phyloP scores from a whole-genome alignment of 2,329 filamentous ascomycete genomes.

The Scytalidium lignicola region DNA sequence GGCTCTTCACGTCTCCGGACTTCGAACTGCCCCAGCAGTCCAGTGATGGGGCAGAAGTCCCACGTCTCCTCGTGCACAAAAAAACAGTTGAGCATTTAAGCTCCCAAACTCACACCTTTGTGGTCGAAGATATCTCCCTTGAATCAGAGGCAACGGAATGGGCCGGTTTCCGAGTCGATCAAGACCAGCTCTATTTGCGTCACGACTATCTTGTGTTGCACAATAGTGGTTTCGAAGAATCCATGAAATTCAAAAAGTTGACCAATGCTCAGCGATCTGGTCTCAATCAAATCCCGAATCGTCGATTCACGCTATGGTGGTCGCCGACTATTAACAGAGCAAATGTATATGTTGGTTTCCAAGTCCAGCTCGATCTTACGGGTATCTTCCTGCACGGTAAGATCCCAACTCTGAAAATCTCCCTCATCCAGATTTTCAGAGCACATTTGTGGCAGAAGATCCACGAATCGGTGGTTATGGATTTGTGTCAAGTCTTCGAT shows the following conservation, averaged over 20 bases:
- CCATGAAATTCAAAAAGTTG: constrained; percentile 98
- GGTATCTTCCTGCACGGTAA: constrained; percentile 99
- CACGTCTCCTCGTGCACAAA: constrained; percentile 14
- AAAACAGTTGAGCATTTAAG: constrained; percentile 11
- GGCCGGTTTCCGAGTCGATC: constrained; percentile 46
- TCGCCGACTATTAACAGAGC: constrained; percentile 88
- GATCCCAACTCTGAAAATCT: constrained; percentile 97
- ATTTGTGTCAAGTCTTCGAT: constrained; percentile 96
- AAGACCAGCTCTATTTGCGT: constrained; percentile 45
- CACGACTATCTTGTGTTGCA: constrained; percentile 43
- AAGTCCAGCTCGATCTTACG: constrained; percentile 94
- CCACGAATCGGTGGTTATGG: constrained; percentile 98
- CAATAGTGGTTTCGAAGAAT: constrained; percentile 41
- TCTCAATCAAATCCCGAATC: constrained; percentile 97
- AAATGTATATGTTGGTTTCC: constrained; percentile 99
- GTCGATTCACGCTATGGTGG: constrained; percentile 98
- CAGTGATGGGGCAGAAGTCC: constrained; percentile 18
- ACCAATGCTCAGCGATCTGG: constrained; percentile 95
- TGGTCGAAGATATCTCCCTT: constrained; percentile 36
- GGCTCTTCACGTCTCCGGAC: constrained; percentile 30
- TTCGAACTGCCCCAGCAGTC: constrained; percentile 24
- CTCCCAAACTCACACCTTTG: constrained; percentile 30
- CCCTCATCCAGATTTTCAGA: constrained; percentile 97
- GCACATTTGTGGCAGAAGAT: constrained; percentile 99
- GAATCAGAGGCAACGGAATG: constrained; percentile 39